phyloP scores from a whole-genome alignment of 768 basidiomycete species.

The Strobilomyces echinocephalus region DNA sequence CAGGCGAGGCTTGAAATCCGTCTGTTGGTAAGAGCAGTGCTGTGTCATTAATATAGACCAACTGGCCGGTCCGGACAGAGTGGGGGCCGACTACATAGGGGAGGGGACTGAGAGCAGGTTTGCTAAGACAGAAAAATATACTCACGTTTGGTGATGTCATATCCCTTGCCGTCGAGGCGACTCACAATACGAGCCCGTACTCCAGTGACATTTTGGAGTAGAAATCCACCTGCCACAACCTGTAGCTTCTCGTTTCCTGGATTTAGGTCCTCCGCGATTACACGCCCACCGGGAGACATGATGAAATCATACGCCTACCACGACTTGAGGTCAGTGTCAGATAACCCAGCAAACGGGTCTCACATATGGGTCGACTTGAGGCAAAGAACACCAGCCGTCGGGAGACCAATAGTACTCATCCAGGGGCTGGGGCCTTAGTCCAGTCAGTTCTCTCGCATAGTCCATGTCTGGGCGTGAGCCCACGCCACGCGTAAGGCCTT shows the following conservation, averaged over 20 bases:
- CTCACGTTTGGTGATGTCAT: conserved; percentile 80
- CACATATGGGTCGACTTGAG: conserved; percentile 68
- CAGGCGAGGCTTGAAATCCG: conserved; percentile 12
- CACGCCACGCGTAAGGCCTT: conserved; percentile 63
- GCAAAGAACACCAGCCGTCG: conserved; percentile 72
- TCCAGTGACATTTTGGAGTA: conserved; percentile 74
- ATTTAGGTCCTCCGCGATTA: conserved; percentile 60
- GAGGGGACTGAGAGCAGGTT: conserved; percentile 3
- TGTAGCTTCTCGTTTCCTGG: conserved; percentile 65
- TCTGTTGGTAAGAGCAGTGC: conserved; percentile 37
- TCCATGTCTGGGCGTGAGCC: conserved; percentile 72
- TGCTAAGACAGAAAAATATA: conserved; percentile 2
- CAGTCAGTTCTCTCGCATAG: conserved; percentile 71
- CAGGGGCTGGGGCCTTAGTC: conserved; percentile 41
- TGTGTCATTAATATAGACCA: conserved; percentile 75
- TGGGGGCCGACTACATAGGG: conserved; percentile 68
- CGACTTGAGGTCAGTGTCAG: neutral
- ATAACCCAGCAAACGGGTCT: conserved; percentile 11
- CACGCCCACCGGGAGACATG: conserved; percentile 53
- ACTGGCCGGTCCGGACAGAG: conserved; percentile 71
- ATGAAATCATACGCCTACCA: conserved; percentile 77
- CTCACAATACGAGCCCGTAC: conserved; percentile 74
- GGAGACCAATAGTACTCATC: conserved; percentile 61
- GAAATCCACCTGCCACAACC: conserved; percentile 60
- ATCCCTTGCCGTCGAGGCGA: conserved; percentile 78